Base-by-base conservation (phyloP, 1,139 yeast species). In the Candida frijolesensis region DNA sequence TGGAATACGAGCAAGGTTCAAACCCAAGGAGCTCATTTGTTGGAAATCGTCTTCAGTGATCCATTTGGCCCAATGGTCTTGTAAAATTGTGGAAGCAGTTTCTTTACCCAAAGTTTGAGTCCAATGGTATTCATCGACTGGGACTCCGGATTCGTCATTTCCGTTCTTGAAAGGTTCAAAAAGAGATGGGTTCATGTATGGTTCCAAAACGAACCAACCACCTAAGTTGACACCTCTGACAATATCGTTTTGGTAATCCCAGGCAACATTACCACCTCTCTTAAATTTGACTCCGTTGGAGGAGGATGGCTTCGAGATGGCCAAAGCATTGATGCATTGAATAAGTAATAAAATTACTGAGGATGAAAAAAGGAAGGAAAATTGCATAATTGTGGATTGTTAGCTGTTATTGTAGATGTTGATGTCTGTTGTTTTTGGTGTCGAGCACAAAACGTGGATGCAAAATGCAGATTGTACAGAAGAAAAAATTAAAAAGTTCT, bases 181-280 rank as follows among this genome's bases (percentile, higher is more conserved):
- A 52, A 92, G 68, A 1, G 94, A 83, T 2, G 97, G 97, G 1
- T 89, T 88, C 62, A 92, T 91, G 66, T 81, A 91, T 1, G 94
- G 70, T 70, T 91, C 97, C 44, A 90, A 71, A 1, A 91, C 89
- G 56, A 91, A 79, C 97, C 97, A 91, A 18, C 97, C 97, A 47
- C 97, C 97, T 32, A 91, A 72, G 62, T 89, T 90, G 48, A 91
- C 91, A 54, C 97, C 97, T 42, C 83, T 71, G 27, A 89, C 76
- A 53, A 79, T 82, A 39, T 78, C 78, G 37, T 64, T 68, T 45
- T 67, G 65, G 63, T 84, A 86, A 66, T 83, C 82, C 68, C 76
- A 76, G 22, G 60, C 50, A 18, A 50, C 52, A 11, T 18, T 44
- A 16, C 50, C 49, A 7, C 50, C 51, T 43, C 50, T 44, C 33